A percentile compares a stretch with the other conserved stretches of the same genome.
These are phyloP conservation scores for Verbena officinalis DNA, from an alignment of 257 asterid species.

Conservation along the genomic window DNA sequence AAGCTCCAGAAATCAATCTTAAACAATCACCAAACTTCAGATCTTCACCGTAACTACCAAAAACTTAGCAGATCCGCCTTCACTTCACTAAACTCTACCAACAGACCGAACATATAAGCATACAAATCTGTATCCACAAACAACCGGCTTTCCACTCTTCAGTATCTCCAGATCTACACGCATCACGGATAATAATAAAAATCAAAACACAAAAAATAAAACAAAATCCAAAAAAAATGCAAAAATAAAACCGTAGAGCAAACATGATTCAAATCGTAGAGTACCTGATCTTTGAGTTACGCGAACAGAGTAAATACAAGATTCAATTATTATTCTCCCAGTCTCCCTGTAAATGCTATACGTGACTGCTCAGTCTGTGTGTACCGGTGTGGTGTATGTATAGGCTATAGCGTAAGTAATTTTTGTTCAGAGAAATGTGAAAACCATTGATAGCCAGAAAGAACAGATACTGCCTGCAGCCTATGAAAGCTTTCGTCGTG, in stretches of 20 bases:
- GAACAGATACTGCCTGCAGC: neutral
- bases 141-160: constrained; percentile 34
- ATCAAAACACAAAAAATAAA: constrained; percentile 16
- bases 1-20: constrained; percentile 14
- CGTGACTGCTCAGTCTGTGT: neutral
- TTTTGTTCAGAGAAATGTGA: neutral
- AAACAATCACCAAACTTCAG: constrained; percentile 27
- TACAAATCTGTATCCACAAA: constrained; percentile 26
- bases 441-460: neutral
- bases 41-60: constrained; percentile 65
- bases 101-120: constrained; percentile 35
- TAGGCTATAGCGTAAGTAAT: neutral
- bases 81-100: constrained; percentile 32
- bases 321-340: too few relatives aligned
- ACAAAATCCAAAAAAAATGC: constrained; percentile 1
- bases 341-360: constrained; percentile 10
- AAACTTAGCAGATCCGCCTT: constrained; percentile 42
- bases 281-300: constrained; percentile 30
- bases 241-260: neutral
- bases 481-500: constrained; percentile 9
- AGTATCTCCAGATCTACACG: constrained; percentile 70
- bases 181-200: constrained; percentile 16
- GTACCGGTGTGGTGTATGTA: neutral
- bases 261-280: constrained; percentile 20
- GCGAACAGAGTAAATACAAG: neutral